Percentiles rank a stretch among this genome's conserved stretches.
Conservation (phyloP, 768 basidiomycete species). For the Pisolithus orientalis region DNA sequence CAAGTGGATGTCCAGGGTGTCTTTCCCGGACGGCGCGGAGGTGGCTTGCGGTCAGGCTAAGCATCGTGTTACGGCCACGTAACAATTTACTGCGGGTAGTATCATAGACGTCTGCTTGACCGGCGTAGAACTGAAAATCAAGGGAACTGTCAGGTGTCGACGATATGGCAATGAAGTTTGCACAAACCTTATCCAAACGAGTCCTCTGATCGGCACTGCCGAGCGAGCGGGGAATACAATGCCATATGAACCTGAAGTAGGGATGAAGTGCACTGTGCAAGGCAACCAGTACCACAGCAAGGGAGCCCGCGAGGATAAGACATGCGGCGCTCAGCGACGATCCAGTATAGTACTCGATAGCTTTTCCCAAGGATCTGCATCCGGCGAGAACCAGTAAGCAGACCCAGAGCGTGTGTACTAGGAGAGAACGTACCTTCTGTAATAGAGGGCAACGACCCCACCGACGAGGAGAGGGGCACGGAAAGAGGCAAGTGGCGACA, state of each 20-base stretch:
- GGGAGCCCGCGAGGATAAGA: constrained; percentile 20
- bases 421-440: constrained; percentile 12
- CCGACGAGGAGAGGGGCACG: constrained; percentile 16
- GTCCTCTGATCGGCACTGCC: constrained; percentile 34
- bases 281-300: constrained; percentile 15
- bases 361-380: constrained; percentile 9
- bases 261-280: constrained; percentile 27
- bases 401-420: background rate
- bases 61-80: constrained; percentile 67
- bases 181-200: constrained; percentile 37
- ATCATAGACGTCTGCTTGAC: constrained; percentile 72
- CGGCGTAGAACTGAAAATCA: constrained; percentile 47
- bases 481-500: constrained; percentile 6
- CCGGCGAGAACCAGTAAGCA: background rate
- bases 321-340: constrained; percentile 22
- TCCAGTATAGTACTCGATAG: constrained; percentile 25
- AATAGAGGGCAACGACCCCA: constrained; percentile 12
- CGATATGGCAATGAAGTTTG: background rate
- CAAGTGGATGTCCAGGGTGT: constrained; percentile 40
- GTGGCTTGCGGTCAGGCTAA: constrained; percentile 59
- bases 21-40: constrained; percentile 40
- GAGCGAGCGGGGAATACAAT: constrained; percentile 43
- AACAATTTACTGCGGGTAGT: constrained; percentile 54
- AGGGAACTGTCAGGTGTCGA: background rate
- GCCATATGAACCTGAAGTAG: constrained; percentile 43